These are phyloP conservation scores for Aureobasidium subglaciale DNA, from an alignment of 2,329 filamentous ascomycete species.

Conservation along the genomic window DNA sequence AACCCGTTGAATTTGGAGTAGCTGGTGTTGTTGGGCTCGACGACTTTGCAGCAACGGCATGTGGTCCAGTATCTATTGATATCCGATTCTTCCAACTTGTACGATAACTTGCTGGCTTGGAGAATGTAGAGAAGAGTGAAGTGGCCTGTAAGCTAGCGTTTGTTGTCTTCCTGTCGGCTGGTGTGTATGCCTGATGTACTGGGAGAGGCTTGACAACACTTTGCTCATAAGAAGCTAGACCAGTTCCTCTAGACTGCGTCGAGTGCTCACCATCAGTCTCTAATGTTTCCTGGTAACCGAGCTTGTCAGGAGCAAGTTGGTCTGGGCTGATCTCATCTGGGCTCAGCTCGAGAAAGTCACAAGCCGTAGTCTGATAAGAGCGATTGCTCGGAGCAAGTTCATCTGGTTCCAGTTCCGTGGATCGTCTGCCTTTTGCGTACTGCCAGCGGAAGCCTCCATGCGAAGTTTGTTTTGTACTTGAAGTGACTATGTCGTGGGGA, in stretches of 20 bases:
- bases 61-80: neutral
- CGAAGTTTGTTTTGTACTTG: neutral
- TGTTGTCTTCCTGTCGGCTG: neutral
- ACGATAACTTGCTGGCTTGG: neutral
- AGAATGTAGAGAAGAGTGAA: neutral
- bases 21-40: neutral
- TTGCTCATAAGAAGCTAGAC: neutral
- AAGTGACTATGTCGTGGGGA: neutral
- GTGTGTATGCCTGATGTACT: neutral
- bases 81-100: neutral
- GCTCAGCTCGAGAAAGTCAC: neutral
- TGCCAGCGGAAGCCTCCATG: neutral
- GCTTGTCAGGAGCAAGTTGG: neutral
- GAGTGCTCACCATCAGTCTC: neutral
- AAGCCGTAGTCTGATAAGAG: neutral
- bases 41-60: neutral
- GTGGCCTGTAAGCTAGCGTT: neutral
- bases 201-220: neutral
- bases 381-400: neutral
- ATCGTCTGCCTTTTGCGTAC: neutral
- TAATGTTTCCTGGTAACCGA: neutral
- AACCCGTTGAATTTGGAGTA: neutral
- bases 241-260: neutral
- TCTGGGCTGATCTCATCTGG: neutral
- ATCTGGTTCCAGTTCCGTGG: neutral